Evolutionary conservation across 305 asterid species (phyloP).

Genomic region (Plantago coronopus): DNA sequence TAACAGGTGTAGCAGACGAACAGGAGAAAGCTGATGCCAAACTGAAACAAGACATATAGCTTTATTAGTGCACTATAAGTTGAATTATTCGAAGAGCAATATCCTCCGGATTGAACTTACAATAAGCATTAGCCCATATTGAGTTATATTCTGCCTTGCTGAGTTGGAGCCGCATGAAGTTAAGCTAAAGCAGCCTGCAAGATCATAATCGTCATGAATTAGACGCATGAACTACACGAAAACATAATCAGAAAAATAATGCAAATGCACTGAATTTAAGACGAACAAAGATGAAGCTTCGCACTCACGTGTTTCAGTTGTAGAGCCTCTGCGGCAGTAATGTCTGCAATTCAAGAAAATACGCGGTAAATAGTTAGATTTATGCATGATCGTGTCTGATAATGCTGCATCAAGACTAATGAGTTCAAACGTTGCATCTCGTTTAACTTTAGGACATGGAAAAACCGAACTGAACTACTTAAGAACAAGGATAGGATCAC

Average conservation of each 20-base stretch:
- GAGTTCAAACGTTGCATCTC: too few relatives aligned
- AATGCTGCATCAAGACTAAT: too few relatives aligned
- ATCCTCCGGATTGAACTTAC: constrained; percentile 37
- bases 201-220: constrained; percentile 15
- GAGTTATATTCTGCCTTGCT: constrained; percentile 60
- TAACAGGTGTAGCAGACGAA: constrained; percentile 67
- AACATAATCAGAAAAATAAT: neutral
- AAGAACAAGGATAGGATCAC: neutral
- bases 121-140: constrained; percentile 59
- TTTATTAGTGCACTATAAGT: neutral
- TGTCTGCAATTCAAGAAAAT: constrained; percentile 42
- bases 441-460: neutral
- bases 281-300: constrained; percentile 9
- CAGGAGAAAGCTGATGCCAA: constrained; percentile 43
- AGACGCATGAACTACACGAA: constrained; percentile 10
- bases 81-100: neutral
- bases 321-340: constrained; percentile 81
- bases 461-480: neutral
- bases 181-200: constrained; percentile 61
- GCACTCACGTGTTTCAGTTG: constrained; percentile 48
- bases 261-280: neutral
- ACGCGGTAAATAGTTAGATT: neutral
- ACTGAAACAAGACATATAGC: constrained; percentile 35
- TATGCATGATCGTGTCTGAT: too few relatives aligned
- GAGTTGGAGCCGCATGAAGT: constrained; percentile 58